These are phyloP conservation scores for Xylaria venustula DNA, from an alignment of 495 filamentous ascomycete genomes.

Conservation along the genomic window DNA sequence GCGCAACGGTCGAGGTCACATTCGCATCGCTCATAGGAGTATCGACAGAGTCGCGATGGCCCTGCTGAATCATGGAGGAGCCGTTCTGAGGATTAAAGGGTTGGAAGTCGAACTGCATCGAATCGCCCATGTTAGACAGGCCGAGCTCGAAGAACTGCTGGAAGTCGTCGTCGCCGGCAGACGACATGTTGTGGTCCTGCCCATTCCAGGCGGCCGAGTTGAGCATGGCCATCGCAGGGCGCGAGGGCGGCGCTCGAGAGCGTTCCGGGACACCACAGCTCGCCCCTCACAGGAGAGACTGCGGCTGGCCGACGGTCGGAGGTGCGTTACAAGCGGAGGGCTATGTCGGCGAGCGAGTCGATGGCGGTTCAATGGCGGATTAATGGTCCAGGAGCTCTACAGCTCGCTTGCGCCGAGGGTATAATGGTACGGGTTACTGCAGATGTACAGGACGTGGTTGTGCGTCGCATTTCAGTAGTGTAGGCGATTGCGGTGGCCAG, in stretches of 20 bases:
- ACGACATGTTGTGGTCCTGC: slow-evolving; percentile 46
- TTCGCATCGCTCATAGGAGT: slow-evolving; percentile 50
- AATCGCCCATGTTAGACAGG: slow-evolving; percentile 45
- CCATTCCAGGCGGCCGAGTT: slow-evolving; percentile 48
- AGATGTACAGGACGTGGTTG: not conserved
- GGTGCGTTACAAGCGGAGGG: not conserved
- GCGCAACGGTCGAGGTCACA: slow-evolving; percentile 39
- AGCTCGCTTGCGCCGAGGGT: not conserved
- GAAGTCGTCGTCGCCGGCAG: slow-evolving; percentile 50
- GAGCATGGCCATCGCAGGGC: slow-evolving; percentile 39
- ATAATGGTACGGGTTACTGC: not conserved
- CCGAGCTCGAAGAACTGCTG: slow-evolving; percentile 56
- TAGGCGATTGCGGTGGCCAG: not conserved
- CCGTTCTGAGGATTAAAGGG: slow-evolving; percentile 38
- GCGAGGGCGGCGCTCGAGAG: not conserved
- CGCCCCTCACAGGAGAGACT: not conserved
- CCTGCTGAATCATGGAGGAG: slow-evolving; percentile 33
- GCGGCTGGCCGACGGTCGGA: slow-evolving; percentile 4
- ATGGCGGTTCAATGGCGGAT: not conserved
- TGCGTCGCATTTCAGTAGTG: slow-evolving; percentile 4
- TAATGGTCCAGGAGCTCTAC: too few relatives aligned
- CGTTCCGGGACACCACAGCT: not conserved
- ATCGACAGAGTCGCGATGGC: slow-evolving; percentile 44
- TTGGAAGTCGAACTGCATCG: slow-evolving; percentile 49
- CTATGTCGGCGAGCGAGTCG: not conserved